phyloP scores from a whole-genome alignment of 805 yeast species.

The Scheffersomyces stipitis region DNA sequence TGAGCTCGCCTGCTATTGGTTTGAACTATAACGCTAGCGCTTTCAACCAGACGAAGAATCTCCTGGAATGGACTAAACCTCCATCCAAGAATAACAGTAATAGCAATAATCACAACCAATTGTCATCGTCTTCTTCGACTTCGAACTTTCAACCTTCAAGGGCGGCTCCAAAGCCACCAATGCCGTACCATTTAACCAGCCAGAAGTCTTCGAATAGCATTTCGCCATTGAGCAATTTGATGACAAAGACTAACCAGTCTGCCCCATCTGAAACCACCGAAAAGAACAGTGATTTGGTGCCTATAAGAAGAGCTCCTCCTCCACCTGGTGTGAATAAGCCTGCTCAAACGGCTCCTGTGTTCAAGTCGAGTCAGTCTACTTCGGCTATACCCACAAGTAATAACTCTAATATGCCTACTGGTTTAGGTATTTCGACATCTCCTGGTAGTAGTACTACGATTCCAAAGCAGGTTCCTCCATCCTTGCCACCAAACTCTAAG shows the following conservation, averaged over 20 bases:
- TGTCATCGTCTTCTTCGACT: constrained; percentile 8
- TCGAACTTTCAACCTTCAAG: constrained; percentile 33
- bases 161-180: constrained; percentile 45
- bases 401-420: constrained; percentile 16
- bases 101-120: not conserved
- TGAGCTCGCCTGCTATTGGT: constrained; percentile 22
- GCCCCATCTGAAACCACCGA: constrained; percentile 1
- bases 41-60: constrained; percentile 17
- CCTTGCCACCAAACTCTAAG: constrained; percentile 16
- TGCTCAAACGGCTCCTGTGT: not conserved
- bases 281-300: constrained; percentile 30
- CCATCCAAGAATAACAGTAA: constrained; percentile 6
- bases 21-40: constrained; percentile 27
- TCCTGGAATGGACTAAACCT: constrained; percentile 48
- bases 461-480: constrained; percentile 34
- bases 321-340: constrained; percentile 39
- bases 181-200: constrained; percentile 37
- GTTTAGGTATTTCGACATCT: constrained; percentile 22
- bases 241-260: constrained; percentile 20
- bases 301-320: constrained; percentile 57
- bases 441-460: constrained; percentile 14
- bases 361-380: not conserved
- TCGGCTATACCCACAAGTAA: constrained; percentile 5
- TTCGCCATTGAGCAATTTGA: constrained; percentile 36
- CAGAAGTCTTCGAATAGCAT: constrained; percentile 7